A percentile compares a stretch with the other conserved stretches of the same genome.
phyloP scores from a whole-genome alignment of 805 yeast species.

The Starmerella vaccinii region DNA sequence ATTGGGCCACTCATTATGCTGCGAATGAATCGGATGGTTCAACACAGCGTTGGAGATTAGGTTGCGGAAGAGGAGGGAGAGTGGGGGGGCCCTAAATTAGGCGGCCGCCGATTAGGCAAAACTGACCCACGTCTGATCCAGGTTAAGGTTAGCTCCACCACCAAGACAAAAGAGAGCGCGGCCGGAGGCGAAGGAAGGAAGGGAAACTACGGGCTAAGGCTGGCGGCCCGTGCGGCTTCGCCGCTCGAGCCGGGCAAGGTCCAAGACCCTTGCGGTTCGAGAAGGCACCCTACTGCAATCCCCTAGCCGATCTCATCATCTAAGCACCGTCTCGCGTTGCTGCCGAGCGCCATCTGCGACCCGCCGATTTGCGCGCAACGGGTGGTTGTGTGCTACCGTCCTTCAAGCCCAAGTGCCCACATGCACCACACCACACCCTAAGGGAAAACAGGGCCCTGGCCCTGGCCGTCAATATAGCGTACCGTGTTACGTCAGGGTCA shows the following conservation, averaged over 20 bases:
- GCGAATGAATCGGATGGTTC: not conserved
- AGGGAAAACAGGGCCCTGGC: not conserved
- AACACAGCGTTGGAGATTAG: not conserved
- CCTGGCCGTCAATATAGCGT: not conserved
- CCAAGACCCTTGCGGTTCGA: no score
- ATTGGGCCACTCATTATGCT: constrained; percentile 21
- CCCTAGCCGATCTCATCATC: no score
- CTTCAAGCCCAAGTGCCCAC: no score
- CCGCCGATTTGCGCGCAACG: no score
- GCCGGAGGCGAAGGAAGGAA: no score
- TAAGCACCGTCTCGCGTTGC: no score
- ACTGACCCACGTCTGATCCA: not conserved
- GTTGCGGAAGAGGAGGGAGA: not conserved
- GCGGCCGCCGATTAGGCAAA: not conserved
- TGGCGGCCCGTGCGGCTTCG: not conserved
- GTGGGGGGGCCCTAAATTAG: not conserved
- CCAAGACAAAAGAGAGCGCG: not conserved
- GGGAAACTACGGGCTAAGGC: not conserved
- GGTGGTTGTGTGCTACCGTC: not conserved
- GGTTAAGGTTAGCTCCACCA: constrained; percentile 5
- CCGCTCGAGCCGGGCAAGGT: no score
- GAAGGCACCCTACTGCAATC: no score
- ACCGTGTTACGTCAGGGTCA: constrained; percentile 1
- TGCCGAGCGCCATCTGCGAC: no score
- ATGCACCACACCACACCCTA: no score